These are phyloP conservation scores for Wickerhamomyces rabaulensis DNA, from an alignment of 805 yeast species.

Conservation along the genomic window DNA sequence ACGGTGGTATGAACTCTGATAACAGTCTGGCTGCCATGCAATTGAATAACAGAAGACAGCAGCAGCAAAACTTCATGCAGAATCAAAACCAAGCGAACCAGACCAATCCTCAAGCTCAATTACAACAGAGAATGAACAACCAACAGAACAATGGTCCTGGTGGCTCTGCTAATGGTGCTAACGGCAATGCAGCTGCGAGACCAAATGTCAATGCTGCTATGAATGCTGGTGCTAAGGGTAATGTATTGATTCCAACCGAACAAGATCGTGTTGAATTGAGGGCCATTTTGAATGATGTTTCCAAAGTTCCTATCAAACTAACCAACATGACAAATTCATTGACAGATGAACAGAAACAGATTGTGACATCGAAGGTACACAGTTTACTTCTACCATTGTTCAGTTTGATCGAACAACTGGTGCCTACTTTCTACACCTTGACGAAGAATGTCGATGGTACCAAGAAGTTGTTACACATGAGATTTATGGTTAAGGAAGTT, in stretches of 20 bases:
- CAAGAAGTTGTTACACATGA: slow-evolving; percentile 69
- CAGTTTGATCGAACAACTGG: slow-evolving; percentile 66
- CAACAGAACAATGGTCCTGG: slow-evolving; percentile 1
- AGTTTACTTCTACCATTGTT: slow-evolving; percentile 47
- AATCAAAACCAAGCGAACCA: slow-evolving; percentile 12
- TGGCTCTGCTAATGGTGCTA: neutral
- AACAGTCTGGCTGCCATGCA: slow-evolving; percentile 3
- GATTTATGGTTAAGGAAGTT: slow-evolving; percentile 72
- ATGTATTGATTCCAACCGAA: slow-evolving; percentile 39
- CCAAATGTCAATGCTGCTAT: slow-evolving; percentile 7
- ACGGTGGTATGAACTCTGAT: neutral
- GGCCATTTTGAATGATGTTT: slow-evolving; percentile 63
- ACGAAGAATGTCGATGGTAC: slow-evolving; percentile 76
- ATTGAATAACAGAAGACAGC: slow-evolving; percentile 8
- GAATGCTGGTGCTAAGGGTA: slow-evolving; percentile 10
- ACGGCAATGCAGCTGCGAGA: too few species aligned
- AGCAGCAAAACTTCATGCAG: slow-evolving; percentile 9
- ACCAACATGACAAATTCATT: slow-evolving; percentile 61
- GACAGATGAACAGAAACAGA: slow-evolving; percentile 57
- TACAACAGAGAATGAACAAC: slow-evolving; percentile 5
- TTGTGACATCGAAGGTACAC: slow-evolving; percentile 49
- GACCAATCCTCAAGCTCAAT: slow-evolving; percentile 3
- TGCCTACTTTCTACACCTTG: slow-evolving; percentile 71
- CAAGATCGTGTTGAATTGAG: slow-evolving; percentile 60
- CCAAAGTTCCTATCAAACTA: slow-evolving; percentile 58